Evolutionary conservation across 2,329 filamentous ascomycete species (phyloP), one percentile per base, ranked within the genome.

Genomic region (Purpureocillium takamizusanense): DNA sequence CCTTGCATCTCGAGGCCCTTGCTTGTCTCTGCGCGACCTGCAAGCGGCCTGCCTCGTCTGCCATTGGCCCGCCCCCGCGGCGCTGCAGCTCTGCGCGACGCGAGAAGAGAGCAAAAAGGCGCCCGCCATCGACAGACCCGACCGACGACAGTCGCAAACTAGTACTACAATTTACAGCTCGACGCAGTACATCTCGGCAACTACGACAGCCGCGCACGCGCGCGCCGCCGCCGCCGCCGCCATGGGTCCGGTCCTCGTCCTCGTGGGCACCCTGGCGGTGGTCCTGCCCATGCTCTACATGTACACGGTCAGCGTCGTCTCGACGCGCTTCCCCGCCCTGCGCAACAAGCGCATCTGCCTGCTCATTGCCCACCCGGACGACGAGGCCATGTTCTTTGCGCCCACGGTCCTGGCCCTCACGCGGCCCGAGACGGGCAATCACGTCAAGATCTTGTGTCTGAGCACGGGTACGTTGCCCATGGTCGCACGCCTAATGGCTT

Each of bases 381-480:
- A 98, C 55, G 92, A 98, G 68, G 92, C 90, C 60, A 98, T 98
- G 92, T 98, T 98, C 72, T 98, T 98, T 64, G 80, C 88, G 46
- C 92, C 92, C 0, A 85, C 87, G 1, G 71, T 97, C 12, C 72
- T 94, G 51, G 80, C 85, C n/a, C 74, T 98, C 41, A 90, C 88
- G 14, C 71, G 76, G 12, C 86, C 87, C 4, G 77, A 81, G 42
- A 71, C 83, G 15, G 84, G 86, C 4, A 97, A 98, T 63, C 87
- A 94, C 56, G 74, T 98, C 55, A 92, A 94, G 65, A 94, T 98
- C 46, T 66, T 97, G 40, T 98, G 92, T 64, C 67, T 98, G 46
- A 94, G 86, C 62, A 90, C 81, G 48, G 89, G 86, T 81, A 59
- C 35, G 53, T 25, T 25, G 5, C 21, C 10, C 21, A 6, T 10